These are phyloP conservation scores for Heliosperma pusillum DNA, from an alignment of 148 eudicot genomes.

Conservation along the genomic window DNA sequence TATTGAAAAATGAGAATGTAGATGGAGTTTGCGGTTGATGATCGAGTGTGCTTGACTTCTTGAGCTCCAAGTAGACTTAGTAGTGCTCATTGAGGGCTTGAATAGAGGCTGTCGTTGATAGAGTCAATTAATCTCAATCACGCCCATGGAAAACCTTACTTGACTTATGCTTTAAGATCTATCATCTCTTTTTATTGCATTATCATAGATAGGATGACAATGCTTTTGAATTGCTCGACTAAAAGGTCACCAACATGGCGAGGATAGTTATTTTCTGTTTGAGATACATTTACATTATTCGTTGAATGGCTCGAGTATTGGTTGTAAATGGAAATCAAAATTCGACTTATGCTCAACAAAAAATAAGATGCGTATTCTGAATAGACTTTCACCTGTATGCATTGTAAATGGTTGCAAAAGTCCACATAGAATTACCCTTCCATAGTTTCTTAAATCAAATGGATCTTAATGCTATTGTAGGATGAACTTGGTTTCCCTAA, in stretches of 20 bases:
- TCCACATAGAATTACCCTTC: background rate
- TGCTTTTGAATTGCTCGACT: background rate
- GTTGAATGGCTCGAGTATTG: background rate
- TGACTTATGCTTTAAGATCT: background rate
- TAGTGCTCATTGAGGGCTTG: background rate
- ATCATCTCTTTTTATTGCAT: background rate
- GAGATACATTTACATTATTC: background rate
- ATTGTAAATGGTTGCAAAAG: background rate
- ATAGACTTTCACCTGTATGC: background rate
- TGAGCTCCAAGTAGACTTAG: background rate
- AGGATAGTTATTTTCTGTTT: background rate
- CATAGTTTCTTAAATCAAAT: background rate
- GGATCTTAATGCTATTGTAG: background rate
- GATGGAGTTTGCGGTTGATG: background rate
- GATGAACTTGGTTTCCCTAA: slow-evolving; percentile 14
- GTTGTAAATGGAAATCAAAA: background rate
- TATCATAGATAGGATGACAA: background rate
- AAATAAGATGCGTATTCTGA: background rate
- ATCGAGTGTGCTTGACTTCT: background rate
- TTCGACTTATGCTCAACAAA: background rate
- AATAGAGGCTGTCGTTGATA: background rate
- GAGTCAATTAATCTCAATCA: background rate
- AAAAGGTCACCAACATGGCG: background rate
- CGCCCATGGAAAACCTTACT: background rate
- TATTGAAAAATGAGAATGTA: too few relatives aligned